These are phyloP conservation scores for Mycena pura DNA, from an alignment of 768 basidiomycete species.

Conservation along the genomic window DNA sequence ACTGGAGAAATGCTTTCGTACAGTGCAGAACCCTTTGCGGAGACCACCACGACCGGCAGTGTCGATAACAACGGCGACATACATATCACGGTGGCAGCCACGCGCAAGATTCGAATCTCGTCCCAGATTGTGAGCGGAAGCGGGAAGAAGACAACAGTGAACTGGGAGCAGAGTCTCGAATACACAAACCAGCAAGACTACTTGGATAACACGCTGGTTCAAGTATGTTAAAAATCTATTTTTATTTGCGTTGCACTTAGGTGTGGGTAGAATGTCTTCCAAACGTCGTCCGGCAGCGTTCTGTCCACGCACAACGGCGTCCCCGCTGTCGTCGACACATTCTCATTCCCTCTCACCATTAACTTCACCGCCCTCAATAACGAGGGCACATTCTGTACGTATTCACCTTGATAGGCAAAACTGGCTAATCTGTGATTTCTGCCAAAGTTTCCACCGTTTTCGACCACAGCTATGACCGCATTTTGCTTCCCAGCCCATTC, in stretches of 20 bases:
- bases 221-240: conserved; percentile 34
- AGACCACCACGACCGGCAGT: conserved; percentile 54
- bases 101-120: conserved; percentile 63
- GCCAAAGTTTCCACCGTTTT: conserved; percentile 57
- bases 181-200: conserved; percentile 73
- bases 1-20: conserved; percentile 72
- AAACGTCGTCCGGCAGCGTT: conserved; percentile 45
- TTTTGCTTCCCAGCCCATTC: conserved; percentile 63
- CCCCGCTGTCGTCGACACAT: conserved; percentile 45
- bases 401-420: too few species aligned
- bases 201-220: conserved; percentile 50
- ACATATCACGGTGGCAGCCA: conserved; percentile 67
- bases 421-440: too few species aligned
- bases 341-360: conserved; percentile 54
- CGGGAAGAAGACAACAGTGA: conserved; percentile 59
- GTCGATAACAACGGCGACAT: conserved; percentile 53
- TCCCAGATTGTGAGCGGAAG: conserved; percentile 67
- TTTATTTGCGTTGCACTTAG: neutral
- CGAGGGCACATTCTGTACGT: conserved; percentile 45
- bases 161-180: conserved; percentile 64
- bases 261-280: conserved; percentile 44
- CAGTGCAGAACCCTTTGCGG: conserved; percentile 62
- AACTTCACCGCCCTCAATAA: conserved; percentile 47
- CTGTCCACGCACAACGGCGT: conserved; percentile 51
- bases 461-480: conserved; percentile 74